These are phyloP conservation scores for Erysimum cheiranthoides DNA, from an alignment of 345 rosid genomes.

Conservation along the genomic window DNA sequence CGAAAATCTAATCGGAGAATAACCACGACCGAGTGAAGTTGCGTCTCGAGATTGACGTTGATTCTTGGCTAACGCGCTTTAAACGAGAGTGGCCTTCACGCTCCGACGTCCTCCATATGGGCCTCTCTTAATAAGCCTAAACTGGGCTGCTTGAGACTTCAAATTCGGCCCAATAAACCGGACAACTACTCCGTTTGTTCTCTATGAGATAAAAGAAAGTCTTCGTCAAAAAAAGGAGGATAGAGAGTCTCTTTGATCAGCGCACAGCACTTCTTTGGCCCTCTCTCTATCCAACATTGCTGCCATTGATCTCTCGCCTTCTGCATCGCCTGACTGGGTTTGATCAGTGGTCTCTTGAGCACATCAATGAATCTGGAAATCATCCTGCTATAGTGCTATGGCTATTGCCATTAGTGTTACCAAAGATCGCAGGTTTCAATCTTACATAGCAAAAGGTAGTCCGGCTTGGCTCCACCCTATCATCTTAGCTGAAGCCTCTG, in stretches of 20 bases:
- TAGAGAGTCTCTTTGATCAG: neutral
- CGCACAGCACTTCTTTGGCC: too few relatives aligned
- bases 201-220: neutral
- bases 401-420: too few relatives aligned
- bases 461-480: too few relatives aligned
- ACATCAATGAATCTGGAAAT: too few relatives aligned
- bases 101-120: slow-evolving; percentile 21
- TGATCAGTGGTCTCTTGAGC: too few relatives aligned
- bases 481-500: too few relatives aligned
- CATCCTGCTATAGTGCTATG: too few relatives aligned
- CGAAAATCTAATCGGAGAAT: slow-evolving; percentile 36
- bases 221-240: neutral
- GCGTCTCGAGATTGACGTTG: slow-evolving; percentile 18
- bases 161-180: slow-evolving; percentile 3
- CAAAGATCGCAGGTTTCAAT: too few relatives aligned
- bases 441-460: too few relatives aligned
- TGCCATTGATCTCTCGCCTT: too few relatives aligned
- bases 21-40: slow-evolving; percentile 38
- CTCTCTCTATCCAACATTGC: too few relatives aligned
- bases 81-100: slow-evolving; percentile 15
- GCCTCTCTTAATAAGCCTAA: neutral
- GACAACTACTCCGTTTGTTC: neutral
- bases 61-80: slow-evolving; percentile 36
- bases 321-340: too few relatives aligned
- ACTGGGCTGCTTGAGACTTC: neutral